These are phyloP conservation scores for Clarireedia hainanense DNA, from an alignment of 2,329 filamentous ascomycete genomes.

Conservation along the genomic window DNA sequence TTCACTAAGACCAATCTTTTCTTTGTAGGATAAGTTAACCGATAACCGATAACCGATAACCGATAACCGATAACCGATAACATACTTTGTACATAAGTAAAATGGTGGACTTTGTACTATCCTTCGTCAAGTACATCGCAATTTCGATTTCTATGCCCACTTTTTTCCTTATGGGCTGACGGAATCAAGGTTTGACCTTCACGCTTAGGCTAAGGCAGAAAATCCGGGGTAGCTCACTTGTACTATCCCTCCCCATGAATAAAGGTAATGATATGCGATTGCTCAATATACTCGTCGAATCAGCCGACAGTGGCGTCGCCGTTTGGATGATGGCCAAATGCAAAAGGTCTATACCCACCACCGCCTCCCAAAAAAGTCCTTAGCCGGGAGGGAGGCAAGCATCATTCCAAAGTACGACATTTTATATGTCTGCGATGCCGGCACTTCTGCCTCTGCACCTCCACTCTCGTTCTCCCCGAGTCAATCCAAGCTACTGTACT, in stretches of 20 bases:
- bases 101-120: too few species aligned
- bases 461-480: background rate
- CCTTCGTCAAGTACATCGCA: background rate
- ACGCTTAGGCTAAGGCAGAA: background rate
- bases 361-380: too few species aligned
- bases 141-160: background rate
- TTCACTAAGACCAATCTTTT: too few species aligned
- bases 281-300: background rate
- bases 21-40: too few species aligned
- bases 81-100: too few species aligned
- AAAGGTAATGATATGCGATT: background rate
- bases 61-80: too few species aligned
- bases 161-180: background rate
- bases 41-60: too few species aligned
- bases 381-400: too few species aligned
- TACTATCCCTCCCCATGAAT: too few species aligned
- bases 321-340: background rate
- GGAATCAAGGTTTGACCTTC: background rate
- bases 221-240: slow-evolving; percentile 3
- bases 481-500: background rate
- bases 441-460: background rate
- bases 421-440: slow-evolving; percentile 2
- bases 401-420: background rate
- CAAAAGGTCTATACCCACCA: too few species aligned
- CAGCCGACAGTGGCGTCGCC: background rate